A percentile compares a stretch with the other conserved stretches of the same genome.
These are phyloP conservation scores for Lactarius vividus DNA, from an alignment of 768 basidiomycete genomes.

Conservation along the genomic window DNA sequence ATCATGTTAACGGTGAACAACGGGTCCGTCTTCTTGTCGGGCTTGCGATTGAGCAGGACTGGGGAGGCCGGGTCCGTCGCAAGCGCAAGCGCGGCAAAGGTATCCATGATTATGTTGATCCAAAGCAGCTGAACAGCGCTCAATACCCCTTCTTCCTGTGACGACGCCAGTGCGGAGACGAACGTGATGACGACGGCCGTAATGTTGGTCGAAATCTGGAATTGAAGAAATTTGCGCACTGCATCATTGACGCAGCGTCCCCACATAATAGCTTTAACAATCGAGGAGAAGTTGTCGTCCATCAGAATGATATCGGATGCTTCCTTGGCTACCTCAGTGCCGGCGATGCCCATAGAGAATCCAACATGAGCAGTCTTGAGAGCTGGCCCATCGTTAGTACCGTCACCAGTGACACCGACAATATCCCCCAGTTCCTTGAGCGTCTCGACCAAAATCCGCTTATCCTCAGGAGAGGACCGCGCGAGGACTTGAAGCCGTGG, in stretches of 20 bases:
- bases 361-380: slow-evolving; percentile 95
- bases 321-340: slow-evolving; percentile 98
- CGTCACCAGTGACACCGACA: slow-evolving; percentile 95
- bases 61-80: slow-evolving; percentile 94
- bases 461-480: slow-evolving; percentile 96
- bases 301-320: slow-evolving; percentile 98
- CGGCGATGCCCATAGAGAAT: slow-evolving; percentile 95
- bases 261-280: slow-evolving; percentile 98
- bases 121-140: slow-evolving; percentile 96
- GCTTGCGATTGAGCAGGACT: slow-evolving; percentile 78
- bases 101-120: slow-evolving; percentile 99
- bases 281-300: slow-evolving; percentile 95
- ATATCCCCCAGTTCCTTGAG: slow-evolving; percentile 85
- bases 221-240: slow-evolving; percentile 96
- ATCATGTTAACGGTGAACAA: slow-evolving; percentile 93
- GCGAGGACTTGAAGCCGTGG: slow-evolving; percentile 95
- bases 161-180: slow-evolving; percentile 81
- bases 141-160: slow-evolving; percentile 75
- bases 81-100: slow-evolving; percentile 95
- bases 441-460: slow-evolving; percentile 88
- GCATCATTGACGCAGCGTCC: slow-evolving; percentile 98
- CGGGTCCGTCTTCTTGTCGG: slow-evolving; percentile 85
- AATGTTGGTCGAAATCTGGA: slow-evolving; percentile 92
- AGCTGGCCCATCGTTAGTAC: slow-evolving; percentile 96
- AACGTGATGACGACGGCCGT: slow-evolving; percentile 95